Conservation (phyloP, 2,329 filamentous ascomycete species). For the Alternaria rosae region DNA sequence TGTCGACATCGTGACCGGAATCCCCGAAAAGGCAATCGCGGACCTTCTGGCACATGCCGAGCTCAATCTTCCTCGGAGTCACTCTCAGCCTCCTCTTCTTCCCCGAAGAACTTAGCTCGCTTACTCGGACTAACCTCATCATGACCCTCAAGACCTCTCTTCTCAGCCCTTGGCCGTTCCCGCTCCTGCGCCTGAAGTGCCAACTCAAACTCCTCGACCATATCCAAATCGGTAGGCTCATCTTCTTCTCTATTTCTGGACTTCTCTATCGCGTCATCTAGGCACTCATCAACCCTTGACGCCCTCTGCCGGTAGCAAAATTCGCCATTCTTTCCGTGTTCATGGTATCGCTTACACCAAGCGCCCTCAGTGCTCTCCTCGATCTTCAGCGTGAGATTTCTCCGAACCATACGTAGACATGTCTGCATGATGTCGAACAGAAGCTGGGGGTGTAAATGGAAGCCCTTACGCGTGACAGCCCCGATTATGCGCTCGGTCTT, state of each 20-base stretch:
- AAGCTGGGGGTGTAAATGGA: constrained; percentile 23
- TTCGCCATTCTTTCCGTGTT: constrained; percentile 29
- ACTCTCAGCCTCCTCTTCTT: constrained; percentile 12
- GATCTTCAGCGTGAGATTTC: constrained; percentile 40
- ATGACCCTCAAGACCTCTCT: background rate
- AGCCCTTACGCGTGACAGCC: background rate
- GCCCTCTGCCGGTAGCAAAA: constrained; percentile 36
- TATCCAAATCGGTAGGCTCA: background rate
- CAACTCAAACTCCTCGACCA: background rate
- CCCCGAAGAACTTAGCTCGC: background rate
- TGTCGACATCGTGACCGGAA: background rate
- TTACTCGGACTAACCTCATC: background rate
- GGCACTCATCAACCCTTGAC: background rate
- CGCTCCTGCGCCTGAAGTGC: background rate
- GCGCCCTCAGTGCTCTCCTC: constrained; percentile 35
- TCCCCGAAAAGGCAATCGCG: background rate
- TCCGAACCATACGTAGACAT: constrained; percentile 27
- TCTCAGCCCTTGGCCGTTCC: background rate
- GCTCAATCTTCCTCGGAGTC: constrained; percentile 15
- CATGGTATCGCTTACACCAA: constrained; percentile 45
- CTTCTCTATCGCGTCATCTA: background rate
- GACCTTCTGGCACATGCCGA: background rate
- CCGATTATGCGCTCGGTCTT: constrained; percentile 16
- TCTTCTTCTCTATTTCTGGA: background rate
- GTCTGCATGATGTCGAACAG: constrained; percentile 38